Evolutionary conservation across 2,329 filamentous ascomycete genomes (phyloP), one percentile per base, ranked within the genome.

Genomic region (Calonectria montana): DNA sequence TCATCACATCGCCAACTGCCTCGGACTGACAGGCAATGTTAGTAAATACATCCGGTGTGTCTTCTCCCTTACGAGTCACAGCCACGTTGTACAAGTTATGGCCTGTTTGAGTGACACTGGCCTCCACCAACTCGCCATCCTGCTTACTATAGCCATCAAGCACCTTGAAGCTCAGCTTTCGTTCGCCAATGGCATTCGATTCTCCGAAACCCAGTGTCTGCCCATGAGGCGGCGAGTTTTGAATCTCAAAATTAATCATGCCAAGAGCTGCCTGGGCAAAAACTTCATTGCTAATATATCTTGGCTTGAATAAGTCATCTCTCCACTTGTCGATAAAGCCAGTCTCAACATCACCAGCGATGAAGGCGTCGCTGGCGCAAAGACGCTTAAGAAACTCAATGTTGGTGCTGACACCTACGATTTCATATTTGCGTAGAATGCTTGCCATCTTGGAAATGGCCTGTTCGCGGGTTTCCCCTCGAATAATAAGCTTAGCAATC

Each of bases 401-500:
- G 81, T 99, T 99, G 8, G 97, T 99, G 80, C 94, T 93, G 9
- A 97, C 90, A 0, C 97, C 97, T 3, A 96, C 97, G 13, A 99
- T 92, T 83, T 99, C 95, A 81, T 98, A 99, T 59, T 94, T 90
- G 75, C 94, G 93, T 13, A 99, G 86, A 0, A 97, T 96, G 4
- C 92, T 87, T 43, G 92, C 91, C 71, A 99, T 88, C 82, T 94
- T 97, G 70, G 94, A 92, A 62, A 99, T 93, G 4, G 96, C 94
- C 29, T 94, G 93, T 81, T 93, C 90, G 71, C 97, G 90, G 69
- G 93, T 93, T 18, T 91, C 89, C 0, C 94, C 97, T 70, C 94
- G 91, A 7, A 98, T 95, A 77, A 99, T 99, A 65, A 99, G 90
- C 85, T 99, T 99, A 53, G 97, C 94, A 76, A 99, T 98, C 97